phyloP scores from a whole-genome alignment of 129 eudicot species.

The Chrysanthemum lavandulifolium region DNA sequence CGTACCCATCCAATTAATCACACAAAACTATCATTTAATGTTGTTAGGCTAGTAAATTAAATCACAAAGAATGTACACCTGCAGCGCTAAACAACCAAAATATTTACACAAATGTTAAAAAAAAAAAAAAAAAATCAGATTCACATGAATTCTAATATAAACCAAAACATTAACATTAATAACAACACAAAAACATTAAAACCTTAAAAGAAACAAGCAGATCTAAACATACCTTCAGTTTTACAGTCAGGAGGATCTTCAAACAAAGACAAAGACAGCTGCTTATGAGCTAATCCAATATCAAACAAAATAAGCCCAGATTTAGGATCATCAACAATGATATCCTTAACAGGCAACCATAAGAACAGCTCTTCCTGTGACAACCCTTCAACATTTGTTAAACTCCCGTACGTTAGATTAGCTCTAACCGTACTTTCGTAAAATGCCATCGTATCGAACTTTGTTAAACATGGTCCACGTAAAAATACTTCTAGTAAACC shows the following conservation, averaged over 20 bases:
- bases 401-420: constrained; percentile 67
- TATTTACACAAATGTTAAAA: background rate
- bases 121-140: background rate
- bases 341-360: constrained; percentile 79
- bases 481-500: constrained; percentile 64
- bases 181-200: background rate
- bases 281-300: constrained; percentile 75
- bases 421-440: constrained; percentile 62
- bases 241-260: constrained; percentile 86
- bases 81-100: background rate
- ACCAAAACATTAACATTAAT: background rate
- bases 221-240: constrained; percentile 32
- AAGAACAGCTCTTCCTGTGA: constrained; percentile 75
- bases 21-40: too few relatives aligned
- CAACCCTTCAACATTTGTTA: constrained; percentile 62
- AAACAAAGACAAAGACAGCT: constrained; percentile 66
- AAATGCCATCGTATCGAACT: constrained; percentile 67
- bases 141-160: background rate
- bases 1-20: too few relatives aligned
- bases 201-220: background rate
- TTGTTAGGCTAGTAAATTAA: too few relatives aligned
- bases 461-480: constrained; percentile 63
- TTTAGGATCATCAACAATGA: constrained; percentile 61
- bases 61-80: too few relatives aligned
- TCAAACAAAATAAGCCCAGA: constrained; percentile 69